Evolutionary conservation across 208 protist species (phyloP).

Genomic region (Angomonas ambiguus): DNA sequence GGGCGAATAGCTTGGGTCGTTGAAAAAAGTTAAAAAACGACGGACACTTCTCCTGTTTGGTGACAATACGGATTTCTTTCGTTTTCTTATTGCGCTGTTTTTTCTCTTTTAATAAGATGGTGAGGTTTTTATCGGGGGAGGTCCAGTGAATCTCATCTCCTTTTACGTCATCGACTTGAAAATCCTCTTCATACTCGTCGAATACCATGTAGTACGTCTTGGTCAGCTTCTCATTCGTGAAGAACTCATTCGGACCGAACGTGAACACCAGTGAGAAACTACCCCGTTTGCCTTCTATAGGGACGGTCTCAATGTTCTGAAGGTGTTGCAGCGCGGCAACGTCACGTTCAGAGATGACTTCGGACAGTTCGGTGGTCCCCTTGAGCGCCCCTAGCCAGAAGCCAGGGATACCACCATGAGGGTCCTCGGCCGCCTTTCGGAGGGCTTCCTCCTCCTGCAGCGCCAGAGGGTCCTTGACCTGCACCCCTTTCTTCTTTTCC

Average conservation of each 20-base stretch:
- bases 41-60: slow-evolving; percentile 72
- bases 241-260: slow-evolving; percentile 90
- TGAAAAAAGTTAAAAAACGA: slow-evolving; percentile 95
- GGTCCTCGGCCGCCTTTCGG: slow-evolving; percentile 27
- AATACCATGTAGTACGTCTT: slow-evolving; percentile 88
- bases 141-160: slow-evolving; percentile 84
- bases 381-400: slow-evolving; percentile 84
- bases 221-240: slow-evolving; percentile 82
- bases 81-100: slow-evolving; percentile 89
- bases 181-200: slow-evolving; percentile 71
- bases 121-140: slow-evolving; percentile 70
- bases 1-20: slow-evolving; percentile 39
- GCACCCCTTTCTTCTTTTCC: slow-evolving; percentile 28
- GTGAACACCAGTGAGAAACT: slow-evolving; percentile 73
- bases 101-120: slow-evolving; percentile 79
- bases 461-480: slow-evolving; percentile 38
- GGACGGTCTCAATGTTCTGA: slow-evolving; percentile 44
- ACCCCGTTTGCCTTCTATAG: slow-evolving; percentile 44
- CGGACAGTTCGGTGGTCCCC: slow-evolving; percentile 41
- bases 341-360: slow-evolving; percentile 69
- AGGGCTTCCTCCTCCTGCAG: slow-evolving; percentile 12
- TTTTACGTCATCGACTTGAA: slow-evolving; percentile 55
- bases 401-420: slow-evolving; percentile 75
- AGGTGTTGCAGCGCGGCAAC: slow-evolving; percentile 45
- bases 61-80: slow-evolving; percentile 75